Base-by-base conservation (phyloP, 192 early-diverging fungal species). In the Rhizophagus clarus region DNA sequence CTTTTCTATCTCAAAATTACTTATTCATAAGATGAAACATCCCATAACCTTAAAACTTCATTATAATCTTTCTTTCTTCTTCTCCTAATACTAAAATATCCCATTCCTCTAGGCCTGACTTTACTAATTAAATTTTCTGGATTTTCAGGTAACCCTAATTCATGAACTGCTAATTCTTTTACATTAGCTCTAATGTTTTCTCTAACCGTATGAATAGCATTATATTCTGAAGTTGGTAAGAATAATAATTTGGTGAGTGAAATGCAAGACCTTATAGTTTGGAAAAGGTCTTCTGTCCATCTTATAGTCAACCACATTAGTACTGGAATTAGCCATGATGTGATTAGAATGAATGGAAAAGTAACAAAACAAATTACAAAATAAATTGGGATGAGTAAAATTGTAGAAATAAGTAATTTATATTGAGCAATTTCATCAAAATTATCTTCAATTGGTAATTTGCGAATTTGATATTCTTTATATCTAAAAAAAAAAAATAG, bases 1-100 rank as follows among this genome's bases (percentile, higher is more conserved):
- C 0, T 45, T 12, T 45, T 45, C 42, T 45, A 12, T 12, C 34
- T 12, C 42, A 45, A 12, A 67, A 31, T 31, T 31, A 31, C 22
- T 42, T 72, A 85, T 40, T 83, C 82, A 67, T 85, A 85, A 24
- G 37, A 37, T 11, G 84, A 81, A 10, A 85, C 82, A 81, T 85
- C 84, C 56, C 81, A 82, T 62, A 85, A 40, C 17, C 84, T 70
- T 80, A 85, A 83, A n/a, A 85, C 84, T 66, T 85, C 84, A 47
- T 85, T 85, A 77, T 82, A 85, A 47, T 85, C 78, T 49, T 85
- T 85, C 79, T 82, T 85, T 85, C 84, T 85, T 61, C 84, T 77
- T 29, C 82, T 61, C 74, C 81, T 85, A 60, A 85, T 85, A 32
- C 81, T 82, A 77, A 85, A 85, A 51, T 85, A 85, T 26, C 84